Base-by-base conservation (phyloP, 805 yeast species). In the Barnettozyma wickerhamii region DNA sequence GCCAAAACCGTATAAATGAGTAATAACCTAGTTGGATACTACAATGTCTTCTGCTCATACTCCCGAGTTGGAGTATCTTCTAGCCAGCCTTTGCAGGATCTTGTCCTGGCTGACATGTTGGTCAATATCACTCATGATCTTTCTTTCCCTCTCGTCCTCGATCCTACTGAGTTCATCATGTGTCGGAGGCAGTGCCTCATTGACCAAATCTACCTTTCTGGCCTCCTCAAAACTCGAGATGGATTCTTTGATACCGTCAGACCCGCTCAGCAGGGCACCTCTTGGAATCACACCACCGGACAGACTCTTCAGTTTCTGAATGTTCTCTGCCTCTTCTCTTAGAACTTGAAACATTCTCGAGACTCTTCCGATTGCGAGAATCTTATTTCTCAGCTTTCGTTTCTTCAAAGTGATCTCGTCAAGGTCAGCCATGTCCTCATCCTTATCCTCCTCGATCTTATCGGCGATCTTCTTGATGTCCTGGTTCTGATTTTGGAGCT, bases 351-450 rank as follows among this genome's bases (percentile, higher is more conserved):
- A 90, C 95, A 91, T 87, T 42, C 96, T 75, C 19, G 96, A 83
- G 50, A 91, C 87, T 50, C 95, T 77, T n/a, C 98, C 98, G 63
- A 91, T 93, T 12, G 98, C 98, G 53, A 91, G 65, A 38, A 93
- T 85, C 70, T 91, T 91, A 63, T 86, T 89, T 48, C 91, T 75
- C 44, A 89, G 67, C 1, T 87, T 81, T 50, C 74, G 66, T 48
- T 72, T 68, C 51, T 62, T 55, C 10, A 63, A 56, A 31, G 60
- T 64, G 6, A 48, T 35, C 24, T 58, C 62, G 19, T 53, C 57
- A 5, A 41, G 35, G n/a, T 40, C 45, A 10, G 41, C 35, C 4
- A 41, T 30, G 23, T 33, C 31, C 19, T 28, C 27, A n/a, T 40
- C 36, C 19, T 20, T 23, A n/a, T 23, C 37, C 13, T 31, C 42